phyloP scores from a whole-genome alignment of 805 yeast species.

The Starmerella vitae region DNA sequence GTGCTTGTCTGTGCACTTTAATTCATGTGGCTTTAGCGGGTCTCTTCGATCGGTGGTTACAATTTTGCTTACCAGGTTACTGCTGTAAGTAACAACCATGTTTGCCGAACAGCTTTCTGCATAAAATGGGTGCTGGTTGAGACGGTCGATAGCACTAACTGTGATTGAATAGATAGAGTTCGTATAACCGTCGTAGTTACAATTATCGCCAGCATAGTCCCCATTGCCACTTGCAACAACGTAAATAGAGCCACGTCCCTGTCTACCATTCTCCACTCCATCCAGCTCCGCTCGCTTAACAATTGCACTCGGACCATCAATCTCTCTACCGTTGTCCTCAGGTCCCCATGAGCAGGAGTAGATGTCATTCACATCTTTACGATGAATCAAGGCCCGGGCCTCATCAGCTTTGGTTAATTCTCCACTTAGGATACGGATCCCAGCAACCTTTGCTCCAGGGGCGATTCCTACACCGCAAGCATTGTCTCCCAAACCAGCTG shows the following conservation, averaged over 20 bases:
- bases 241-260: slow-evolving; percentile 69
- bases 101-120: slow-evolving; percentile 93
- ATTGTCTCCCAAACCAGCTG: slow-evolving; percentile 56
- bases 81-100: slow-evolving; percentile 81
- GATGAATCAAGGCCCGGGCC: slow-evolving; percentile 75
- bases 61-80: slow-evolving; percentile 80
- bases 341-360: slow-evolving; percentile 99
- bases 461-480: slow-evolving; percentile 98
- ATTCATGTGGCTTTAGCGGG: slow-evolving; percentile 11
- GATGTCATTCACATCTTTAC: slow-evolving; percentile 72
- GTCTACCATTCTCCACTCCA: slow-evolving; percentile 72
- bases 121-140: slow-evolving; percentile 76
- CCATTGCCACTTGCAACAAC: slow-evolving; percentile 98
- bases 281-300: slow-evolving; percentile 74
- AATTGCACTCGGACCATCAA: slow-evolving; percentile 69
- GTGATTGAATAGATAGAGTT: slow-evolving; percentile 91
- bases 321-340: slow-evolving; percentile 73
- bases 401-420: slow-evolving; percentile 73
- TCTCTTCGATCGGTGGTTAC: slow-evolving; percentile 46
- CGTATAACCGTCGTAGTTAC: slow-evolving; percentile 95
- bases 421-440: slow-evolving; percentile 78
- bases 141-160: slow-evolving; percentile 81
- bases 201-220: slow-evolving; percentile 65
- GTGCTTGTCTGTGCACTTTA: slow-evolving; percentile 54
- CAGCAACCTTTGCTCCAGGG: slow-evolving; percentile 69